Base-by-base conservation (phyloP, 2,329 filamentous ascomycete species). In the Pestalotiopsis fici region DNA sequence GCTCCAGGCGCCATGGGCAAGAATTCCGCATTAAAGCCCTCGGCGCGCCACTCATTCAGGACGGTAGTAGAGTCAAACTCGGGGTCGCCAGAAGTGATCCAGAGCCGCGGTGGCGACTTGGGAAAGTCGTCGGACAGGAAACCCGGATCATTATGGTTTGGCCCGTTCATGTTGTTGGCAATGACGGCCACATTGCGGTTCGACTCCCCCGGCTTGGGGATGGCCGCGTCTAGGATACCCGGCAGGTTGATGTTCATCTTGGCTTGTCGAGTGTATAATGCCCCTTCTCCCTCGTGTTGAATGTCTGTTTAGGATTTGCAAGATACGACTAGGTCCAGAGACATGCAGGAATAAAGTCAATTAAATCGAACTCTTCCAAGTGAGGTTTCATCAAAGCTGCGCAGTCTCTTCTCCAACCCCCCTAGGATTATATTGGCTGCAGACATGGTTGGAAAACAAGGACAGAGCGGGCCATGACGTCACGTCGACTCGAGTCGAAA, bases 21-120 rank as follows among this genome's bases (percentile, higher is more conserved):
- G 27, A 84, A 84, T 60, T 80, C 77, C 9, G 82, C 81, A 9
- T 81, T 69, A 66, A 84, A 84, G 0, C 81, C 81, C 66, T 84
- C 83, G 12, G 76, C 77, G 23, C 72, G 74, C 83, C 83, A 84
- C 23, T 81, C 79, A 0, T 66, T 66, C n/a, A 50, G 15, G 0
- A 84, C 35, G 0, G 78, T 81, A 0, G 72, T 18, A 2, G 71
- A 47, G 67, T 84, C 83, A 66, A 84, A 84, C 0, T 82, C 78
- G 9, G 82, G 79, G 43, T 71, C 74, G 59, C 84, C 82, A 2
- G 80, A 79, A 0, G 81, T 83, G 21, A 84, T 68, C 66, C 83
- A 84, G 2, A 84, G 69, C 60, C 79, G 83, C 0, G 80, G 80
- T 0, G 78, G 73, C 0, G 69, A 68, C 0, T 75, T 74, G 0